These are phyloP conservation scores for Aspergillus sparsus DNA, from an alignment of 495 filamentous ascomycete genomes.

Conservation along the genomic window DNA sequence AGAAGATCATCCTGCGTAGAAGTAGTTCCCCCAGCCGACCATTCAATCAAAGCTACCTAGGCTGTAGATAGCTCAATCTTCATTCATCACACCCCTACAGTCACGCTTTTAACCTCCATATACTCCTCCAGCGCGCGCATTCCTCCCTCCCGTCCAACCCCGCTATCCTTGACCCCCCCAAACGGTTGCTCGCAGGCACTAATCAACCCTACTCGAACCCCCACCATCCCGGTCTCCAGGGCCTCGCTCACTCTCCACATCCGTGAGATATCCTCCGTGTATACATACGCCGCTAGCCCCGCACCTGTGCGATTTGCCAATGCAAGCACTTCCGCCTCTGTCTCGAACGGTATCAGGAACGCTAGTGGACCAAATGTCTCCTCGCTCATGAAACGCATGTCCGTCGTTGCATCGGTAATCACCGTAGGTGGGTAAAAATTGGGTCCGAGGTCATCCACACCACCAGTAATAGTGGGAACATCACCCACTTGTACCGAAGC, in stretches of 20 bases:
- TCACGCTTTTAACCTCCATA: conserved; percentile 10
- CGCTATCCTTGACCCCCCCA: conserved; percentile 54
- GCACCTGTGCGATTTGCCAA: conserved; percentile 30
- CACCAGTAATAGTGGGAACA: background rate
- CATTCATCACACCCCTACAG: background rate
- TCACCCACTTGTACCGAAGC: conserved; percentile 21
- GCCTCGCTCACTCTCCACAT: conserved; percentile 28
- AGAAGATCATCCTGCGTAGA: too few species aligned
- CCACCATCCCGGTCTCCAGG: conserved; percentile 37
- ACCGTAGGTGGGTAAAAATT: conserved; percentile 70
- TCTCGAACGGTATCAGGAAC: conserved; percentile 30
- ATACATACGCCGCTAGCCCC: conserved; percentile 35
- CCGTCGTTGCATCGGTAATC: conserved; percentile 63
- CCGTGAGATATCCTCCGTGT: conserved; percentile 29
- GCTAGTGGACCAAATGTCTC: conserved; percentile 36
- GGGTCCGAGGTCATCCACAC: background rate
- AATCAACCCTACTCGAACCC: conserved; percentile 32
- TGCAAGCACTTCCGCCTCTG: conserved; percentile 31
- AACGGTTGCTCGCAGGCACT: conserved; percentile 38
- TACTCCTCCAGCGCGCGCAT: conserved; percentile 7
- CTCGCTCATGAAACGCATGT: conserved; percentile 31
- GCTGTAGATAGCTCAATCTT: background rate
- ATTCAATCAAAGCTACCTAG: too few species aligned
- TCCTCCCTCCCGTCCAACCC: conserved; percentile 45
- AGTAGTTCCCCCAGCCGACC: too few species aligned